Conservation (phyloP, 2,329 filamentous ascomycete genomes). For the Cordyceps cateniannulata region DNA sequence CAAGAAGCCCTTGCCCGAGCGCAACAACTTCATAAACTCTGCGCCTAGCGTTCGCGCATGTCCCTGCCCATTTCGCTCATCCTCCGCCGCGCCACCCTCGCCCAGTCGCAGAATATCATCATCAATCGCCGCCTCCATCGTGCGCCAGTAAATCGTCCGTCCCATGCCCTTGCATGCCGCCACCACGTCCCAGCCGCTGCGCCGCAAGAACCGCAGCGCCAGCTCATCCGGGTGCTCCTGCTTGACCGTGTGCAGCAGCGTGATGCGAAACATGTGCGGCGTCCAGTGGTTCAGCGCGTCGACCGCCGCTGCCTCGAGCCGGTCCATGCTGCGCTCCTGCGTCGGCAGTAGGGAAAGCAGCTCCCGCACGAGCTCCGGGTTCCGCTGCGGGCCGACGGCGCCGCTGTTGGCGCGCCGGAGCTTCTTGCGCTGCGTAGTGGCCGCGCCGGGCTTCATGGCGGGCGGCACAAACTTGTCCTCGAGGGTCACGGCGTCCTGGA, state of each 20-base stretch:
- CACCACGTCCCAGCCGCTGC: conserved; percentile 83
- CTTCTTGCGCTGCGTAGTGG: conserved; percentile 12
- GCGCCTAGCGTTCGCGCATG: conserved; percentile 56
- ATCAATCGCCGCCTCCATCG: conserved; percentile 72
- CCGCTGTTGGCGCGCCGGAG: conserved; percentile 54
- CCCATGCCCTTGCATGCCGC: conserved; percentile 84
- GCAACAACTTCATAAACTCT: conserved; percentile 74
- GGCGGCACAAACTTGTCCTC: conserved; percentile 27
- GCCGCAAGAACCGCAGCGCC: conserved; percentile 68
- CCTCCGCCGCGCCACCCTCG: conserved; percentile 56
- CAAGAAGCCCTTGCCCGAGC: conserved; percentile 80
- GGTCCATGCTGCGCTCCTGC: conserved; percentile 75
- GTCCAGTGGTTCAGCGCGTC: conserved; percentile 65
- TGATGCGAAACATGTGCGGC: conserved; percentile 65
- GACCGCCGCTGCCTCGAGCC: conserved; percentile 72
- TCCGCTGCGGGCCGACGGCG: conserved; percentile 35
- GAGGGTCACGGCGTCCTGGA: conserved; percentile 20
- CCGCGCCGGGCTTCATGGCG: conserved; percentile 17
- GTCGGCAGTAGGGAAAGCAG: conserved; percentile 31
- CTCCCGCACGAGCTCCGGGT: conserved; percentile 23
- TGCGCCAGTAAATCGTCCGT: conserved; percentile 82
- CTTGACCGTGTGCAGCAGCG: conserved; percentile 86
- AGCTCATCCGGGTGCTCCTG: conserved; percentile 82
- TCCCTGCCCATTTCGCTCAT: conserved; percentile 47
- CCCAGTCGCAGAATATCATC: conserved; percentile 70